Percentiles rank a stretch among this genome's conserved stretches.
phyloP scores from a whole-genome alignment of 352 stramenopile genomes.

The Blastocystis sp. region DNA sequence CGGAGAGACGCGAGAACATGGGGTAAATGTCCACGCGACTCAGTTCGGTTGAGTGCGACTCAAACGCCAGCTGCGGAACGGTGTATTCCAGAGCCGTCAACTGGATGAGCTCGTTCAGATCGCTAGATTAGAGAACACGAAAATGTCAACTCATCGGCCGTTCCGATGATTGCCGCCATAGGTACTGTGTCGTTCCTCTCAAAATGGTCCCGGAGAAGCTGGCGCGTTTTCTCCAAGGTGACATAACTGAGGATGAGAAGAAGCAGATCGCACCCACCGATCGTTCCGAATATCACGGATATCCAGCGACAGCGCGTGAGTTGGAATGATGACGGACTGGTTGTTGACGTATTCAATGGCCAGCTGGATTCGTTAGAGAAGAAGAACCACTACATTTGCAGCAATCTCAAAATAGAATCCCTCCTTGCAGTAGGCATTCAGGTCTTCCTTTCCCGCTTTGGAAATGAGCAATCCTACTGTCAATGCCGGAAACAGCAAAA shows the following conservation, averaged over 20 bases:
- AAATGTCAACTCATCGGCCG: neutral
- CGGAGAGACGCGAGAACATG: neutral
- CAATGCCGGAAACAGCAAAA: neutral
- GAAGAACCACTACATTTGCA: neutral
- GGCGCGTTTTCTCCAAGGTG: neutral
- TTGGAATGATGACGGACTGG: neutral
- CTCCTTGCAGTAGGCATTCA: conserved; percentile 30
- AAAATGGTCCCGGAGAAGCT: neutral
- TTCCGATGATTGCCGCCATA: conserved; percentile 4
- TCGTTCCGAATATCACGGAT: conserved; percentile 13
- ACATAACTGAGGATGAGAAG: neutral
- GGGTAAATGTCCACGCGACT: neutral
- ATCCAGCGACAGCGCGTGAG: neutral
- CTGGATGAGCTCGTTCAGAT: conserved; percentile 34
- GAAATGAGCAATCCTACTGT: neutral
- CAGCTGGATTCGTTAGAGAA: neutral
- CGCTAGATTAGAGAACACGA: neutral
- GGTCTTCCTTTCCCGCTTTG: neutral
- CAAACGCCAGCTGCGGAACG: neutral
- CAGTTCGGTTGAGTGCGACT: conserved; percentile 36
- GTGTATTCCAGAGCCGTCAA: neutral
- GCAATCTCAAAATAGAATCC: conserved; percentile 34
- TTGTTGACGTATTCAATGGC: neutral
- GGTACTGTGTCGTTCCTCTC: neutral
- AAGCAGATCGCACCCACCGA: neutral